Conservation (phyloP, 2,329 filamentous ascomycete species). For the Penicillium sp. region DNA sequence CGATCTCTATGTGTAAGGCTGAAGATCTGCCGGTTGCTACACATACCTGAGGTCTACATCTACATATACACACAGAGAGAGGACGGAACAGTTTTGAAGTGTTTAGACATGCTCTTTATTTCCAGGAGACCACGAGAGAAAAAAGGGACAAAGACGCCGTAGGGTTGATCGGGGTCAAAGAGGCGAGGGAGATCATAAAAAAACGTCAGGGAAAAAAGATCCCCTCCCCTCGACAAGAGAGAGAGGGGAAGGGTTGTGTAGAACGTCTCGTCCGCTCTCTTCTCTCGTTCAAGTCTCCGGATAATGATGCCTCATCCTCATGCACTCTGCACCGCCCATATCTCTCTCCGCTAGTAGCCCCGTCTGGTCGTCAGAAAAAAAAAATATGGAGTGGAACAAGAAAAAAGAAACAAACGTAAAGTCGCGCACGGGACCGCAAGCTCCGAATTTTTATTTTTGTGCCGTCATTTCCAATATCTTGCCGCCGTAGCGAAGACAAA, state of each 20-base stretch:
- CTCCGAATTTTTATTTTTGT: conserved; percentile 28
- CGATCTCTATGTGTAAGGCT: background rate
- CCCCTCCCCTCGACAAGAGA: conserved; percentile 10
- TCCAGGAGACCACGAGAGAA: conserved; percentile 31
- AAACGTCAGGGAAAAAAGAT: conserved; percentile 21
- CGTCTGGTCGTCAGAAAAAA: conserved; percentile 28
- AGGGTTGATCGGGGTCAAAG: conserved; percentile 26
- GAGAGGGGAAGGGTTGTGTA: conserved; percentile 8
- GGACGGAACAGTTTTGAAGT: conserved; percentile 21
- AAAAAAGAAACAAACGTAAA: conserved; percentile 28
- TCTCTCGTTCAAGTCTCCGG: conserved; percentile 25
- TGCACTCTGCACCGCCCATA: conserved; percentile 17
- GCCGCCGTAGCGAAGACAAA: conserved; percentile 15
- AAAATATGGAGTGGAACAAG: conserved; percentile 21
- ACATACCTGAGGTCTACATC: background rate
- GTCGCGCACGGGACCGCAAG: conserved; percentile 26
- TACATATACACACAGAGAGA: conserved; percentile 8
- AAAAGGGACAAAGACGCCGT: conserved; percentile 26
- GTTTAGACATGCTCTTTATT: conserved; percentile 32
- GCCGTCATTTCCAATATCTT: conserved; percentile 24
- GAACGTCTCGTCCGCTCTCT: conserved; percentile 23
- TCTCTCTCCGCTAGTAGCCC: conserved; percentile 28
- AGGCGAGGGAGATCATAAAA: conserved; percentile 26
- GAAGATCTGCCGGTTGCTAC: background rate
- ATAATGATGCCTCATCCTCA: conserved; percentile 21